These are phyloP conservation scores for Edhazardia aedis DNA, from an alignment of 371 early-diverging fungal species.

Conservation along the genomic window DNA sequence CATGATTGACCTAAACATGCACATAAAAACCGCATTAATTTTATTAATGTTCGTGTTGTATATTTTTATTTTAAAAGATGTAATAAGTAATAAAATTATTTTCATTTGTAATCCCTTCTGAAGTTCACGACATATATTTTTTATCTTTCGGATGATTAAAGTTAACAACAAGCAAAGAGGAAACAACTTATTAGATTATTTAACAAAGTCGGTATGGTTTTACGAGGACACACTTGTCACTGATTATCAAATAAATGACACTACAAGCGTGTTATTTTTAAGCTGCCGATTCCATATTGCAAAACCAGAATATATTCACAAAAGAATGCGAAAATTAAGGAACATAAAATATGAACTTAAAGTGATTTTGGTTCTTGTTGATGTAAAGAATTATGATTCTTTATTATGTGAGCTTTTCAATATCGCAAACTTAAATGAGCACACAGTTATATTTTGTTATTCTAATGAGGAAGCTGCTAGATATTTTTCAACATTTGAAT, in stretches of 20 bases:
- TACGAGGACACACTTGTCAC: conserved; percentile 16
- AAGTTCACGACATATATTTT: too few relatives aligned
- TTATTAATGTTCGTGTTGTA: too few relatives aligned
- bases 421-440: not conserved
- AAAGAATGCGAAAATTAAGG: conserved; percentile 22
- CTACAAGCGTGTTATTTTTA: conserved; percentile 26
- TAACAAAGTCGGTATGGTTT: conserved; percentile 18
- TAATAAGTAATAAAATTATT: too few relatives aligned
- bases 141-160: conserved; percentile 3
- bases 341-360: conserved; percentile 16
- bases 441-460: conserved; percentile 22
- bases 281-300: conserved; percentile 27
- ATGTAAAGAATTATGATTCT: conserved; percentile 16
- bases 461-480: conserved; percentile 29
- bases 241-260: conserved; percentile 33
- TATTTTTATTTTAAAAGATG: too few relatives aligned
- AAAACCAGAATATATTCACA: conserved; percentile 41
- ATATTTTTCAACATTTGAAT: too few relatives aligned
- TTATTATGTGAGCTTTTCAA: conserved; percentile 18
- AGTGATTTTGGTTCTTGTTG: conserved; percentile 24
- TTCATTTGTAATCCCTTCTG: too few relatives aligned
- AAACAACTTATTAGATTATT: conserved; percentile 23
- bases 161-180: conserved; percentile 21
- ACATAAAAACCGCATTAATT: too few relatives aligned
- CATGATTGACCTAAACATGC: too few relatives aligned